Percentiles rank a stretch among this genome's conserved stretches.
phyloP scores from a whole-genome alignment of 2,329 filamentous ascomycete genomes.

The Ophiosphaerella herpotricha region DNA sequence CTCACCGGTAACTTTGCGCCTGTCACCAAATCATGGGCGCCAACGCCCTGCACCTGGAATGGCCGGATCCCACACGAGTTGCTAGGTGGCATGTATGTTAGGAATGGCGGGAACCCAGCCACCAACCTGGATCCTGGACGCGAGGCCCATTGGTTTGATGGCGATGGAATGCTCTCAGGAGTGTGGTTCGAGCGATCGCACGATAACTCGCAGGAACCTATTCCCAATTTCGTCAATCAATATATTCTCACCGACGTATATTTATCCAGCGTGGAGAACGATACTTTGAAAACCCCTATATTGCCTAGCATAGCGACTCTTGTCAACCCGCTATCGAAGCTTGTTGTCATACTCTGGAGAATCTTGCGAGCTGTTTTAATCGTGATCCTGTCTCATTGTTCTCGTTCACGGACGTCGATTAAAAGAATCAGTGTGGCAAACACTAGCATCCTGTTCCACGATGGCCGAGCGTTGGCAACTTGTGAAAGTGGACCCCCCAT shows the following conservation, averaged over 20 bases:
- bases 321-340: conserved; percentile 61
- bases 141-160: conserved; percentile 75
- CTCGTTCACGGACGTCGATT: conserved; percentile 61
- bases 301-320: conserved; percentile 70
- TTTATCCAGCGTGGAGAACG: conserved; percentile 57
- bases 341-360: conserved; percentile 55
- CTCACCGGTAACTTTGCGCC: conserved; percentile 73
- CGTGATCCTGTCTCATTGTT: conserved; percentile 62
- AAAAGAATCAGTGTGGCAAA: conserved; percentile 74
- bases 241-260: conserved; percentile 71
- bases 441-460: conserved; percentile 68
- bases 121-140: conserved; percentile 64
- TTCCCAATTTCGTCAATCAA: conserved; percentile 70
- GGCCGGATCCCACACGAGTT: conserved; percentile 68
- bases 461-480: conserved; percentile 69
- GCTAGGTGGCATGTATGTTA: conserved; percentile 70
- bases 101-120: conserved; percentile 72
- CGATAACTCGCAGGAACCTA: conserved; percentile 47
- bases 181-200: conserved; percentile 60
- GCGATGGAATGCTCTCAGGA: conserved; percentile 74
- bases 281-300: conserved; percentile 59
- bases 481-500: conserved; percentile 75
- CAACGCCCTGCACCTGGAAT: conserved; percentile 62
- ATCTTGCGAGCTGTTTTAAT: conserved; percentile 64
- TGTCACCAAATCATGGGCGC: conserved; percentile 58